Base-by-base conservation (phyloP, 805 yeast species). In the Kodamaea laetipori region DNA sequence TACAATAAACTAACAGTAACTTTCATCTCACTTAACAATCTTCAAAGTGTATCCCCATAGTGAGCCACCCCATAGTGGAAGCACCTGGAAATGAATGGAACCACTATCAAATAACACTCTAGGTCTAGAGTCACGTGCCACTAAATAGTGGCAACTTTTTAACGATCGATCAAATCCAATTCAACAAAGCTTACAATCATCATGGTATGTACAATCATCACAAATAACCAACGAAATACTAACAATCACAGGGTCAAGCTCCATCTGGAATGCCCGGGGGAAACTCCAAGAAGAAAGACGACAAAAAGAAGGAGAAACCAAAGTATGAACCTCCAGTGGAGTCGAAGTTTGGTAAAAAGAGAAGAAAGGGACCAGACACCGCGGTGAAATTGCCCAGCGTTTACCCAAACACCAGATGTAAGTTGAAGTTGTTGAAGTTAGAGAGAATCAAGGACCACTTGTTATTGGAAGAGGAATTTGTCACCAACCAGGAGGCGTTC, bases 291-390 rank as follows among this genome's bases (percentile, higher is more conserved):
- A 73, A 73, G 63, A 80, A 80, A 64, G 82, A 79, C 55, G 81
- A 77, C 50, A 70, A 63, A 63, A 83, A 83, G 70, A 81, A 83
- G 53, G 87, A 86, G 57, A 90, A 92, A 69, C 98, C 97, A 59
- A 92, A 90, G 74, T 94, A 92, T 67, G 99, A 94, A 68, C 98
- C 99, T 26, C 99, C 99, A 11, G 97, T 92, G 48, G 95, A 92
- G 67, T 84, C 96, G 5, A 82, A 90, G 53, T 86, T 89, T 58
- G 96, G 96, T 45, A 86, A 88, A 66, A 90, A 89, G 78, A 86
- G 87, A 73, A 82, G 94, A 75, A 89, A 84, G 74, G 96, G 96
- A 6, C 95, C 94, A 41, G 87, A 88, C 43, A 86, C 95, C 18
- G 88, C 83, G 33, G 80, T 78, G 50, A 89, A 84, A 60, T 77